Evolutionary conservation across 768 basidiomycete species (phyloP).

Genomic region (Pleurotus eryngii): DNA sequence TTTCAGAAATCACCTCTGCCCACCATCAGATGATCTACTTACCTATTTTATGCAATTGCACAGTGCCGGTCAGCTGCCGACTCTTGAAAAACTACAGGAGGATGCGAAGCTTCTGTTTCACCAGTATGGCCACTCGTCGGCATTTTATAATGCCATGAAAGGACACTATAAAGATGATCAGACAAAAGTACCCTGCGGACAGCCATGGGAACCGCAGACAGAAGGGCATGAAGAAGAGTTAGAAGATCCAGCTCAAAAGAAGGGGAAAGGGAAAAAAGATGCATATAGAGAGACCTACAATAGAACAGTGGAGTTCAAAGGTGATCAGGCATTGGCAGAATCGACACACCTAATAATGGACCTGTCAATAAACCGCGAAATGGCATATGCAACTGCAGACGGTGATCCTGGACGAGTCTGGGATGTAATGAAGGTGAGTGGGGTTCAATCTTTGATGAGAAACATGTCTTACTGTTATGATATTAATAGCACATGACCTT

Average conservation of each 20-base stretch:
- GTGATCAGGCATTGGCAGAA: slow-evolving; percentile 23
- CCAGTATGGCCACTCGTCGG: neutral
- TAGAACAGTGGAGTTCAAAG: neutral
- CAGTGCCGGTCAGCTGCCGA: neutral
- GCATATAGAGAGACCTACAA: too few species aligned
- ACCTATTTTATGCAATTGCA: neutral
- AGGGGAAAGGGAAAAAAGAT: too few species aligned
- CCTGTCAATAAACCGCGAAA: slow-evolving; percentile 21
- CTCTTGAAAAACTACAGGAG: neutral
- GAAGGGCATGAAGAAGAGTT: neutral
- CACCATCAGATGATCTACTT: neutral
- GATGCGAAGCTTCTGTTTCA: neutral
- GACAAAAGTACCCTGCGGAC: neutral
- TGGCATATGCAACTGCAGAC: slow-evolving; percentile 21
- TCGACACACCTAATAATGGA: slow-evolving; percentile 24
- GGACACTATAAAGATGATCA: neutral
- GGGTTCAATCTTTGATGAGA: neutral
- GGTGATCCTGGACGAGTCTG: slow-evolving; percentile 32
- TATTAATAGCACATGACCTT: slow-evolving; percentile 23
- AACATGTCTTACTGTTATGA: neutral
- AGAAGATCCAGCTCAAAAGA: neutral
- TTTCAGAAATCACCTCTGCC: too few species aligned
- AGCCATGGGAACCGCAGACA: neutral
- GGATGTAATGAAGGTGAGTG: slow-evolving; percentile 26
- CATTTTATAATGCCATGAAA: neutral